Evolutionary conservation across 192 early-diverging fungal species (phyloP).

Genomic region (Coemansia sp.): DNA sequence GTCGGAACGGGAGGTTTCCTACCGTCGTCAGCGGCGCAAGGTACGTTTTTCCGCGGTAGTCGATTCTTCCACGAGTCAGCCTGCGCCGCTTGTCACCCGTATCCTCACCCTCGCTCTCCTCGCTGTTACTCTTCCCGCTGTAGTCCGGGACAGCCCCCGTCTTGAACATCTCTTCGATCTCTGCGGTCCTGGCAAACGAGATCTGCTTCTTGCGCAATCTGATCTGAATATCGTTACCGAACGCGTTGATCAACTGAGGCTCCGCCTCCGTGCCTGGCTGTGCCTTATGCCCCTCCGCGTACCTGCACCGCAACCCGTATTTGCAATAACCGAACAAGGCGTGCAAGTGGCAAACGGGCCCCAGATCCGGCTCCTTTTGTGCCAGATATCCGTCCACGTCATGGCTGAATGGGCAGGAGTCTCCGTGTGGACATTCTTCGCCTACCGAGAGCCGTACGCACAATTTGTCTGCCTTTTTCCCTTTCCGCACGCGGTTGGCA

Average conservation of each 20-base stretch:
- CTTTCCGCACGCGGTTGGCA: slow-evolving; percentile 8
- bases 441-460: slow-evolving; percentile 58
- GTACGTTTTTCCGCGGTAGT: slow-evolving; percentile 87
- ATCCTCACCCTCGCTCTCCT: slow-evolving; percentile 11
- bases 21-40: slow-evolving; percentile 96
- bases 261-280: slow-evolving; percentile 62
- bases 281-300: slow-evolving; percentile 57
- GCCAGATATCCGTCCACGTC: slow-evolving; percentile 72
- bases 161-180: slow-evolving; percentile 35
- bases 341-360: slow-evolving; percentile 66
- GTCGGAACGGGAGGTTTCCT: slow-evolving; percentile 95
- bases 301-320: slow-evolving; percentile 68
- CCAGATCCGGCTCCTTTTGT: slow-evolving; percentile 76
- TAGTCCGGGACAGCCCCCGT: slow-evolving; percentile 6
- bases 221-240: slow-evolving; percentile 28
- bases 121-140: not conserved
- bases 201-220: slow-evolving; percentile 38
- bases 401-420: slow-evolving; percentile 76
- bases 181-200: slow-evolving; percentile 43
- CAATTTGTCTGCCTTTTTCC: slow-evolving; percentile 25
- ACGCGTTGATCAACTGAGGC: slow-evolving; percentile 18
- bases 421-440: slow-evolving; percentile 55
- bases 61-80: slow-evolving; percentile 36
- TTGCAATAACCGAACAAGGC: slow-evolving; percentile 69
- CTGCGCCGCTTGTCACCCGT: slow-evolving; percentile 12